phyloP scores from a whole-genome alignment of 1,139 yeast species.

The Hyphopichia wangnamkhiaoensis region DNA sequence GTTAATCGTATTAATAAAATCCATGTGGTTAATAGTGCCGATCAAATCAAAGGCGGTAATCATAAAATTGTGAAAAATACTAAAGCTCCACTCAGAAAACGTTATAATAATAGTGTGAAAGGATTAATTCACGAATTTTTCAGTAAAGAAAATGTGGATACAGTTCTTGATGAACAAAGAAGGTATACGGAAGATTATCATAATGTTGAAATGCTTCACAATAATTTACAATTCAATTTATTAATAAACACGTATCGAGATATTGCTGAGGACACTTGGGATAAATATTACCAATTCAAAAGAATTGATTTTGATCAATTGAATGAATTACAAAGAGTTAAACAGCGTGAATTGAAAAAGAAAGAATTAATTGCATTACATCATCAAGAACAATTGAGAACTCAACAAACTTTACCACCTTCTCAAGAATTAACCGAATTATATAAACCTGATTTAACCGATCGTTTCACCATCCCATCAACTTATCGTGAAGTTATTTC shows the following conservation, averaged over 20 bases:
- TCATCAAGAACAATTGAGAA: slow-evolving; percentile 11
- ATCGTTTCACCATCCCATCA: slow-evolving; percentile 37
- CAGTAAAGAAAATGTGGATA: slow-evolving; percentile 32
- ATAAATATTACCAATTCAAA: slow-evolving; percentile 40
- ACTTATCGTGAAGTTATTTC: slow-evolving; percentile 34
- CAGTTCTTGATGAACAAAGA: slow-evolving; percentile 30
- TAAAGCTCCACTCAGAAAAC: slow-evolving; percentile 14
- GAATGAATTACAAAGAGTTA: slow-evolving; percentile 20
- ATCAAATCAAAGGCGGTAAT: slow-evolving; percentile 15
- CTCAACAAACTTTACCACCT: slow-evolving; percentile 6
- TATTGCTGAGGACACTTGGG: slow-evolving; percentile 44
- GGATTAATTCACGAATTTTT: slow-evolving; percentile 42
- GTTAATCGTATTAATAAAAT: slow-evolving; percentile 42
- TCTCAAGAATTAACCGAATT: slow-evolving; percentile 6
- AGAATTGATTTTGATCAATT: slow-evolving; percentile 42
- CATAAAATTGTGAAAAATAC: slow-evolving; percentile 18
- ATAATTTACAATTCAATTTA: slow-evolving; percentile 43
- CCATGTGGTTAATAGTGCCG: slow-evolving; percentile 18
- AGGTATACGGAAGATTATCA: slow-evolving; percentile 37
- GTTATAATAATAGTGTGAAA: slow-evolving; percentile 32
- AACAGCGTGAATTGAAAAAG: slow-evolving; percentile 13
- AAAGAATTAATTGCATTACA: slow-evolving; percentile 15
- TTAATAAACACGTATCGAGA: slow-evolving; percentile 43
- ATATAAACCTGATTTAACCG: slow-evolving; percentile 9
- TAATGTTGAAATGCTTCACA: slow-evolving; percentile 48